phyloP scores from a whole-genome alignment of 306 rosid species.

The Cucumis melo region DNA sequence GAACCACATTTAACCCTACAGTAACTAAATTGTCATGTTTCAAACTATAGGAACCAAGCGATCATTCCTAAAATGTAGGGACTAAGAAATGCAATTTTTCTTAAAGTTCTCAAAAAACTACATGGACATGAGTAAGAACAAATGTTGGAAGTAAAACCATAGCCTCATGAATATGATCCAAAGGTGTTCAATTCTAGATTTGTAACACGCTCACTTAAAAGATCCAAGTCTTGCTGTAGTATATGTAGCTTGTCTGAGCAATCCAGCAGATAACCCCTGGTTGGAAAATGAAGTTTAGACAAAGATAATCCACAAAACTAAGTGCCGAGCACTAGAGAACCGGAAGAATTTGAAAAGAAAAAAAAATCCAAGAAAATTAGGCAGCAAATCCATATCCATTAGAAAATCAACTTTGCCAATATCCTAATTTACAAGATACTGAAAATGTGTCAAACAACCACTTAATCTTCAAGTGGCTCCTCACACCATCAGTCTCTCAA shows the following conservation, averaged over 20 bases:
- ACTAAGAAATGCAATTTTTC: not conserved
- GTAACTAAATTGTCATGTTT: not conserved
- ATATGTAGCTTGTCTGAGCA: slow-evolving; percentile 93
- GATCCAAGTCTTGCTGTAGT: slow-evolving; percentile 98
- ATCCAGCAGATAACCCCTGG: slow-evolving; percentile 93
- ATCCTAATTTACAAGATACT: not conserved
- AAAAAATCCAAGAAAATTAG: not conserved
- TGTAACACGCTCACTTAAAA: slow-evolving; percentile 45
- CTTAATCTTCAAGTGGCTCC: not conserved
- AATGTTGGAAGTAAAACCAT: not conserved
- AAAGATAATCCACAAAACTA: slow-evolving; percentile 7
- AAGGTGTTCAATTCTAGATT: not conserved
- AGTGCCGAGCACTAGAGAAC: not conserved
- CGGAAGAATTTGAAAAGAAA: not conserved
- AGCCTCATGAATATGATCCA: not conserved
- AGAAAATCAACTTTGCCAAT: not conserved
- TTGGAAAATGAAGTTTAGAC: slow-evolving; percentile 18
- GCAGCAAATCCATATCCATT: not conserved
- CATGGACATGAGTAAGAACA: not conserved
- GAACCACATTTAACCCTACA: not conserved
- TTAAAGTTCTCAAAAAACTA: not conserved
- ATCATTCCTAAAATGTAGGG: not conserved
- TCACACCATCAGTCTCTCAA: not conserved
- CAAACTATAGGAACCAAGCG: not conserved
- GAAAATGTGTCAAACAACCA: not conserved